phyloP scores from a whole-genome alignment of 805 yeast genomes.

The Teunomyces funiuensis region DNA sequence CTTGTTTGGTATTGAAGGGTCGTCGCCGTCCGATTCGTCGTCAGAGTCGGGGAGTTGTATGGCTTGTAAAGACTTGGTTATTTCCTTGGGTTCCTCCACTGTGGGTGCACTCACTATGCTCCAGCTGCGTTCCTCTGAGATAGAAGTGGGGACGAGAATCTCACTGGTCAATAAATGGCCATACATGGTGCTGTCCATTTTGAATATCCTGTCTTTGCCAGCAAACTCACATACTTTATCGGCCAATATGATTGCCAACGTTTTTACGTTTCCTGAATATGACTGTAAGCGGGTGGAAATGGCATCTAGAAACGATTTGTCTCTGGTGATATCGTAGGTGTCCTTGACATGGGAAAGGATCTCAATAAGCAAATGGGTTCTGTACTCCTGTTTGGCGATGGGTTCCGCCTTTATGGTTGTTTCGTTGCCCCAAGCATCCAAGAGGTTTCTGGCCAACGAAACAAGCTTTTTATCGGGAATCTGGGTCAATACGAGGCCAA shows the following conservation, averaged over 20 bases:
- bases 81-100: conserved; percentile 3
- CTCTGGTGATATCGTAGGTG: conserved; percentile 28
- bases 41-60: conserved; percentile 26
- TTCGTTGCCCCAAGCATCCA: conserved; percentile 29
- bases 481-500: conserved; percentile 14
- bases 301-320: conserved; percentile 44
- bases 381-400: conserved; percentile 41
- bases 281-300: conserved; percentile 58
- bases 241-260: conserved; percentile 58
- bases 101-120: neutral
- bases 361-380: conserved; percentile 49
- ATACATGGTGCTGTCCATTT: conserved; percentile 17
- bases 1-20: conserved; percentile 40
- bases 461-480: conserved; percentile 3
- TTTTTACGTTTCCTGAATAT: conserved; percentile 43
- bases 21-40: conserved; percentile 60
- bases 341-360: conserved; percentile 24
- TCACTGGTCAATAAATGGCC: neutral
- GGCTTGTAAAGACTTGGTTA: neutral
- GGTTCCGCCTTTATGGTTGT: conserved; percentile 40
- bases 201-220: conserved; percentile 31
- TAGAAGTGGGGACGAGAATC: neutral
- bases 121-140: conserved; percentile 8
- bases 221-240: conserved; percentile 43
- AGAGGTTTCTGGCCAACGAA: conserved; percentile 7